Evolutionary conservation across 495 filamentous ascomycete genomes (phyloP), one percentile per base, ranked within the genome.

Genomic region (Penicillium turbatum): DNA sequence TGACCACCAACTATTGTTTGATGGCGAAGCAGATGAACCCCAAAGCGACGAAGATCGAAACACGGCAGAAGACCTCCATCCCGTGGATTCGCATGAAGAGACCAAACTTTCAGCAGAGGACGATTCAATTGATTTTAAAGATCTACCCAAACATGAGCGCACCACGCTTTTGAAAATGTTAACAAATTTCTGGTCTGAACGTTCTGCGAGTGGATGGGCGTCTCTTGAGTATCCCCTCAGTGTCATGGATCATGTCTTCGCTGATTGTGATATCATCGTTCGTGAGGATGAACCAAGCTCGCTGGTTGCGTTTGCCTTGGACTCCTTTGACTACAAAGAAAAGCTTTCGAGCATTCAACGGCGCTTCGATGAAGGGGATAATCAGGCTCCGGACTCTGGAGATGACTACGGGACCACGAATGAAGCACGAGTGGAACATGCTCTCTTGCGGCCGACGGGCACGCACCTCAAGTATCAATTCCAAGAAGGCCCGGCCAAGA

Each of bases 251-350:
- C 93, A 99, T 66, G 88, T 97, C 39, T 97, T 96, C 65, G 89
- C 89, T 26, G 95, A 99, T 71, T 95, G 90, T n/a, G 89, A 97
- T 70, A 88, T 99, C 48, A 93, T 99, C 50, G 89, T 99, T 49
- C 85, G 91, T 10, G 93, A 99, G 64, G 93, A 97, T 66, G 93
- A 99, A 68, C 95, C 93, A 3, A 96, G 91, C 69, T 97, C 93
- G 5, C 75, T 99, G 24, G 90, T 99, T 40, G 92, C 93, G 1
- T 92, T 97, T 68, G 90, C 92, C 3, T 73, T 99, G 39, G 87
- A 86, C 51, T 92, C 87, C 1, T 78, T 82, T 41, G 89, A 96
- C 59, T 99, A 99, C 66, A 82, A 82, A 48, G 77, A 77, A 36
- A 96, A 96, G 61, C 73, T 97, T 17, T 72, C 79, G 8, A 80